Evolutionary conservation across 1,284 basidiomycete genomes (phyloP), one percentile per base, ranked within the genome.

Genomic region (Ganoderma sinense): DNA sequence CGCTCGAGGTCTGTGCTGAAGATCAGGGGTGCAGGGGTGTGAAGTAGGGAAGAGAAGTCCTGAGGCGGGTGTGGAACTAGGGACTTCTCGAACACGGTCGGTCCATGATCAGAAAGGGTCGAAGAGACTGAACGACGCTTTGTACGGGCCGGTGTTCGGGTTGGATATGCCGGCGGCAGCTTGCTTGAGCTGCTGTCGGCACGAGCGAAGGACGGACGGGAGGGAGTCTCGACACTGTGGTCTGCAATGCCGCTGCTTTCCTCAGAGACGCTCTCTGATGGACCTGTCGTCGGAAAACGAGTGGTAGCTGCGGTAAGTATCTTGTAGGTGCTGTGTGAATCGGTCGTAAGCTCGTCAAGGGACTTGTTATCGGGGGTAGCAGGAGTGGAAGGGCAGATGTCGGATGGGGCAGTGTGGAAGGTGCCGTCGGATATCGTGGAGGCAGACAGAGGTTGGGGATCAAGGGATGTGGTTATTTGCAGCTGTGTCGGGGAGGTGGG

Each of bases 111-210:
- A 26, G 91, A 92, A 39, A 92, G 82, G 2, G 91, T 91, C 2
- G 95, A 97, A 0, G 96, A 96, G 13, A 98, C 90, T 0, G 97
- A 98, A 23, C 97, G 92, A 2, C 97, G 91, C 80, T 99, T 99
- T 1, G 97, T 99, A 10, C 97, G 89, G 4, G 94, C 95, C 0
- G 97, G 97, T 0, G 97, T 99, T 18, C 97, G 93, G 18, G 91
- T 87, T 59, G 90, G 89, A 73, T 87, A 84, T 2, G 84, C 80
- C 1, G 90, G 90, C 14, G 91, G 90, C 2, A 84, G 80, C 71
- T 82, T 85, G 69, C 41, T 58, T 2, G 82, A 79, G 71, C 77
- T 79, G 59, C 76, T 75, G 39, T 73, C 76, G 13, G 71, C 60
- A 33, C 75, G 75, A 51, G 69, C 69, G 41, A 78, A 59, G 7